These are phyloP conservation scores for Sesbania bispinosa DNA, from an alignment of 306 rosid species.

Conservation along the genomic window DNA sequence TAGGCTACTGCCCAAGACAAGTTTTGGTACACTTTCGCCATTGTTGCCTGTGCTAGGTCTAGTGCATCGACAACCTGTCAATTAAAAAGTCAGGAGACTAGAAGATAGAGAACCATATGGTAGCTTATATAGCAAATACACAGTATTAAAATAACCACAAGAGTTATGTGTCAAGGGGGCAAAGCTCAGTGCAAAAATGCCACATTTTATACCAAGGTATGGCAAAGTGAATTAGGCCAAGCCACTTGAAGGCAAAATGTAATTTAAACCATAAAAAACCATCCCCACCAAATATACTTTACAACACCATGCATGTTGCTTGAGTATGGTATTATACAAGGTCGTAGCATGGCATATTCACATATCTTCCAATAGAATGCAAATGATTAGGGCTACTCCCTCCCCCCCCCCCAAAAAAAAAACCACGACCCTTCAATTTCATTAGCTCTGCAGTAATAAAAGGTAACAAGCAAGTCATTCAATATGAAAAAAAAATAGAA, in stretches of 20 bases:
- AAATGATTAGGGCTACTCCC: not conserved
- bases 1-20: constrained; percentile 95
- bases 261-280: not conserved
- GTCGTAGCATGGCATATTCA: not conserved
- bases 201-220: not conserved
- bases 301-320: not conserved
- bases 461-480: not conserved
- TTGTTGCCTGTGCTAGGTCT: constrained; percentile 86
- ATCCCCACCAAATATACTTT: not conserved
- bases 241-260: not conserved
- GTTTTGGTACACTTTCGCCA: constrained; percentile 91
- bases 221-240: not conserved
- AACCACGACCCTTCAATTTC: not conserved
- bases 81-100: constrained; percentile 17
- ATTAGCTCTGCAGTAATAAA: not conserved
- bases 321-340: not conserved
- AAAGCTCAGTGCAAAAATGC: not conserved
- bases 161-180: not conserved
- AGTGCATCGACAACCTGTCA: constrained; percentile 86
- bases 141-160: not conserved
- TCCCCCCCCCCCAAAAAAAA: not conserved
- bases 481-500: not conserved
- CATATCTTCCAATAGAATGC: not conserved
- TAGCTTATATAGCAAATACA: not conserved
- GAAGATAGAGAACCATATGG: constrained; percentile 8